Base-by-base conservation (phyloP, 257 asterid species). In the Handroanthus guayacan region DNA sequence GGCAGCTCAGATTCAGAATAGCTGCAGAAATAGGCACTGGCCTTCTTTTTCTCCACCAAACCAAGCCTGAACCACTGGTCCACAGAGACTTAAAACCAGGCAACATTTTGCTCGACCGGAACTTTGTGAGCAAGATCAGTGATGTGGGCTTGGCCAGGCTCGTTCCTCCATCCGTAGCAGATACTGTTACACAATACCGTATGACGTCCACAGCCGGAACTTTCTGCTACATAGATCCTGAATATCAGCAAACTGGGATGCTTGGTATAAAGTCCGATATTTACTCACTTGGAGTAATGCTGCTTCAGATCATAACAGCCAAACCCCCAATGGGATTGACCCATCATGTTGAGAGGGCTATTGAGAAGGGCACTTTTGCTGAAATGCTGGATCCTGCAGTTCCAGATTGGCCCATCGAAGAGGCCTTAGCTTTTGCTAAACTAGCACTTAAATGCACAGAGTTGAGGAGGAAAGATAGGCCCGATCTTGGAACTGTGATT, bases 181-280 rank as follows among this genome's bases (percentile, higher is more conserved):
- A 94, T 77, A 78, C 89, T 1, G 98, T 94, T 38, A 94, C 98
- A 3, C 98, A 94, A 68, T 94, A 94, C 44, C 88, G 90, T 69
- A 92, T 94, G 98, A 94, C 98, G 38, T 92, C 98, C 45, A 78
- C 98, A 68, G 97, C 97, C 2, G 98, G 98, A 70, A 94, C 97
- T 2, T 94, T 94, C 86, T 94, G 97, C 84, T 92, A 94, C 82
- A 94, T 92, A 57, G 98, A 94, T 66, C 98, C 97, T 0, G 97
- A 94, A 58, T 94, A 94, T 71, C 98, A 94, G 79, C 96, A 94
- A 69, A 94, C 98, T 0, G 98, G 98, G 47, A 94, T 89, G 97
- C 88, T 94, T 1, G 97, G 97, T 9, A 86, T 77, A 74, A 94
- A 92, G 78, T 94, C 98, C 2, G 97, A 94, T 52, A 54, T 94